Evolutionary conservation across 1,284 basidiomycete species (phyloP).

Genomic region (Neolentinus lepideus): DNA sequence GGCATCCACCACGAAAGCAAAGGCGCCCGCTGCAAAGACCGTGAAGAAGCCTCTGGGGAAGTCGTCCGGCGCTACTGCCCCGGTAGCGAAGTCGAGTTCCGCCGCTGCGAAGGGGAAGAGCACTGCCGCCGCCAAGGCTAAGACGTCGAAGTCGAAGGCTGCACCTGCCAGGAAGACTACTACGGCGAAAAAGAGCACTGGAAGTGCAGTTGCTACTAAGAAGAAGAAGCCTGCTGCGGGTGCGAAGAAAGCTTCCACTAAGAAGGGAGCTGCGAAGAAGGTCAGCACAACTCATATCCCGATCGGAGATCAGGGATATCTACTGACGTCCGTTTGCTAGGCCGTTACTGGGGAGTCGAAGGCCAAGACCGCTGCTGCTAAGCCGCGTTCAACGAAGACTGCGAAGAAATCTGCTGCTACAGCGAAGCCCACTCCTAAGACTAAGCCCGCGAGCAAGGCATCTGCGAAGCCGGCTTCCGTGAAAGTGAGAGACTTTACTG

Average conservation of each 20-base stretch:
- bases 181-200: not conserved
- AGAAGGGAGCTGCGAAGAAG: conserved; percentile 2
- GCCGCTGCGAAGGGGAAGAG: not conserved
- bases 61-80: not conserved
- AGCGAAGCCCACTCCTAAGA: not conserved
- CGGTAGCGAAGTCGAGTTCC: not conserved
- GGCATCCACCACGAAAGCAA: conserved; percentile 25
- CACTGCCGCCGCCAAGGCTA: not conserved
- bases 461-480: not conserved
- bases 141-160: not conserved
- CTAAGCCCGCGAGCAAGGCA: not conserved
- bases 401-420: not conserved
- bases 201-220: not conserved
- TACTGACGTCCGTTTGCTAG: not conserved
- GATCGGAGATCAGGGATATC: not conserved
- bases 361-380: not conserved
- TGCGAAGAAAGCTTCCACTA: not conserved
- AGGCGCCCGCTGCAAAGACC: conserved; percentile 1
- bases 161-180: not conserved
- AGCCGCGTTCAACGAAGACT: not conserved
- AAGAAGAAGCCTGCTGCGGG: not conserved
- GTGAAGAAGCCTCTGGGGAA: conserved; percentile 3
- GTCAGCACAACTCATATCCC: not conserved
- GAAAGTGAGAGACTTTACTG: not conserved
- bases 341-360: not conserved